Conservation (phyloP, 2,329 filamentous ascomycete genomes). For the Cladosporium sp. region DNA sequence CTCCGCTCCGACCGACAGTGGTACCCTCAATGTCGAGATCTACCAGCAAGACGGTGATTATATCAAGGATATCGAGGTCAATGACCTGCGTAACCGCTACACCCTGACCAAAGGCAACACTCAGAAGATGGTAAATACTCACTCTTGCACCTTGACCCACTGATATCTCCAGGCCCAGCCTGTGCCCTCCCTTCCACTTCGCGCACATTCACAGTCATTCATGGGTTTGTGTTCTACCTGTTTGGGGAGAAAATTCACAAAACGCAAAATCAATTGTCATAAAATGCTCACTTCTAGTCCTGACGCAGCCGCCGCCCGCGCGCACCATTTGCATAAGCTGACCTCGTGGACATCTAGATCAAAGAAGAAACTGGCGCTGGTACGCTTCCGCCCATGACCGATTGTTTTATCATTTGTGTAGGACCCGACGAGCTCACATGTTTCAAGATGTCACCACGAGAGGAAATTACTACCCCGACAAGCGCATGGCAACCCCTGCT, state of each 20-base stretch:
- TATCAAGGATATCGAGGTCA: slow-evolving; percentile 99
- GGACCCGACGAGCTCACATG: slow-evolving; percentile 56
- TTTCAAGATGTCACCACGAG: slow-evolving; percentile 96
- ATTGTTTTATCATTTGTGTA: slow-evolving; percentile 39
- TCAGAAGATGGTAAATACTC: slow-evolving; percentile 98
- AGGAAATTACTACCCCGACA: slow-evolving; percentile 95
- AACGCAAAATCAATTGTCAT: too few species aligned
- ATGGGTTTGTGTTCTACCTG: slow-evolving; percentile 29
- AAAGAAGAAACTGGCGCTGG: slow-evolving; percentile 99
- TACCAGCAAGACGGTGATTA: slow-evolving; percentile 96
- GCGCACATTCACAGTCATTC: neutral
- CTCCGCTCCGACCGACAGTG: slow-evolving; percentile 35
- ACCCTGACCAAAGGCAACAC: slow-evolving; percentile 94
- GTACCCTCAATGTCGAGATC: slow-evolving; percentile 75
- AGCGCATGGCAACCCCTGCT: slow-evolving; percentile 89
- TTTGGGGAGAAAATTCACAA: slow-evolving; percentile 35
- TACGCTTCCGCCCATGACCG: slow-evolving; percentile 64
- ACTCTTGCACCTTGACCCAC: slow-evolving; percentile 50
- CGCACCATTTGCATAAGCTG: slow-evolving; percentile 80
- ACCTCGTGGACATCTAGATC: slow-evolving; percentile 95
- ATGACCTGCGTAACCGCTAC: slow-evolving; percentile 94
- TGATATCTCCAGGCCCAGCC: slow-evolving; percentile 52
- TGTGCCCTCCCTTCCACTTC: slow-evolving; percentile 29
- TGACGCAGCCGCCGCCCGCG: slow-evolving; percentile 32
- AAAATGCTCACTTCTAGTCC: slow-evolving; percentile 44